phyloP scores from a whole-genome alignment of 176 grass and related monocot species.

The Oryza longistaminata region DNA sequence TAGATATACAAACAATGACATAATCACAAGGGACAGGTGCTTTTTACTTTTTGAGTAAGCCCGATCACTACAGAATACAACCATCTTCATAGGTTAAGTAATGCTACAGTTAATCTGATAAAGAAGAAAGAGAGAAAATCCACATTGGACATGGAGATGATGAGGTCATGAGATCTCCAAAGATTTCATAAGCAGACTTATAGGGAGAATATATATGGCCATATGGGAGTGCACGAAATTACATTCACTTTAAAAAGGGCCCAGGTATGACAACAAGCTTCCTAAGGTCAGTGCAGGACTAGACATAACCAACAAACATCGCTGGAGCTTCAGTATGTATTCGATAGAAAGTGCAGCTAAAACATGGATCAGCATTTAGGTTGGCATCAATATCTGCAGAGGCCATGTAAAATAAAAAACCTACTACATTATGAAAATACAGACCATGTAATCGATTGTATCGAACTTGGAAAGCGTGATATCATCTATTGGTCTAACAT shows the following conservation, averaged over 20 bases:
- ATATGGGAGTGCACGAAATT: constrained; percentile 1
- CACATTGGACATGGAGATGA: background rate
- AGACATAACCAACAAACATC: constrained; percentile 57
- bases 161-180: constrained; percentile 35
- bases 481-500: constrained; percentile 56
- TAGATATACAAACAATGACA: background rate
- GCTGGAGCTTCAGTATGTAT: constrained; percentile 51
- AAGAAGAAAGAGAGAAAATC: background rate
- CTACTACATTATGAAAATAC: background rate
- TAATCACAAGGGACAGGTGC: background rate
- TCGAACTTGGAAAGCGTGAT: constrained; percentile 61
- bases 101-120: background rate
- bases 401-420: background rate
- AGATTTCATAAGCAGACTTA: background rate
- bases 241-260: constrained; percentile 21
- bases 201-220: constrained; percentile 10
- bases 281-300: constrained; percentile 59
- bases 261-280: constrained; percentile 51
- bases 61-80: background rate
- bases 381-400: constrained; percentile 5
- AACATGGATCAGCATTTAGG: constrained; percentile 33
- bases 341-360: constrained; percentile 49
- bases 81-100: constrained; percentile 8
- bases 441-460: constrained; percentile 56
- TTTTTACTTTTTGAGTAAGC: background rate